These are phyloP conservation scores for Fusarium ambrosium DNA, from an alignment of 2,329 filamentous ascomycete genomes.

Conservation along the genomic window DNA sequence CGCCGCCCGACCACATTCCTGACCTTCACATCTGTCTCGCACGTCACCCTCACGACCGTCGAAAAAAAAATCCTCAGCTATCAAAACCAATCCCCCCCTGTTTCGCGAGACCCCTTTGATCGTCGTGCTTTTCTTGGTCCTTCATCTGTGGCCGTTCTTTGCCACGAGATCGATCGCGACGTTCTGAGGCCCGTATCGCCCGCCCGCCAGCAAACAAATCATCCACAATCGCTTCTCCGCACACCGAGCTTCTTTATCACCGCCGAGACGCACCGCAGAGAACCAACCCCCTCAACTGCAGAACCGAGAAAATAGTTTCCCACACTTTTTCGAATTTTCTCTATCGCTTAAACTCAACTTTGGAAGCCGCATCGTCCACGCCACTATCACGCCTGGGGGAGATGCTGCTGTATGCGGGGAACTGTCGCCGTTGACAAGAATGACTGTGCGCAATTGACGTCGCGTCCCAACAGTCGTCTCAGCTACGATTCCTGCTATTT, in stretches of 20 bases:
- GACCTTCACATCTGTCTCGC: conserved; percentile 47
- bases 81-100: conserved; percentile 24
- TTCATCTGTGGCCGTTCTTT: conserved; percentile 16
- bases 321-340: conserved; percentile 21
- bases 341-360: conserved; percentile 9
- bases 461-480: conserved; percentile 36
- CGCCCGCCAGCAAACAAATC: conserved; percentile 23
- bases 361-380: conserved; percentile 19
- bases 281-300: conserved; percentile 20
- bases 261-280: conserved; percentile 18
- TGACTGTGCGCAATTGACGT: conserved; percentile 49
- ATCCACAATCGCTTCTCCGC: conserved; percentile 28
- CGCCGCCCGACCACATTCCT: conserved; percentile 46
- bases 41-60: conserved; percentile 44
- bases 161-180: conserved; percentile 11
- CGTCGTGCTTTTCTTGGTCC: conserved; percentile 20
- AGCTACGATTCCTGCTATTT: conserved; percentile 23
- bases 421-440: conserved; percentile 46
- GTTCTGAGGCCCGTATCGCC: conserved; percentile 27
- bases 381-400: conserved; percentile 32
- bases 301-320: conserved; percentile 20
- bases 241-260: conserved; percentile 23
- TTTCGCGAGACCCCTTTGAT: conserved; percentile 14
- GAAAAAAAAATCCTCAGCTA: conserved; percentile 32
- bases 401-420: conserved; percentile 44